A percentile compares a stretch with the other conserved stretches of the same genome.
phyloP scores from a whole-genome alignment of 768 basidiomycete species.

The Trametes sanguinea region DNA sequence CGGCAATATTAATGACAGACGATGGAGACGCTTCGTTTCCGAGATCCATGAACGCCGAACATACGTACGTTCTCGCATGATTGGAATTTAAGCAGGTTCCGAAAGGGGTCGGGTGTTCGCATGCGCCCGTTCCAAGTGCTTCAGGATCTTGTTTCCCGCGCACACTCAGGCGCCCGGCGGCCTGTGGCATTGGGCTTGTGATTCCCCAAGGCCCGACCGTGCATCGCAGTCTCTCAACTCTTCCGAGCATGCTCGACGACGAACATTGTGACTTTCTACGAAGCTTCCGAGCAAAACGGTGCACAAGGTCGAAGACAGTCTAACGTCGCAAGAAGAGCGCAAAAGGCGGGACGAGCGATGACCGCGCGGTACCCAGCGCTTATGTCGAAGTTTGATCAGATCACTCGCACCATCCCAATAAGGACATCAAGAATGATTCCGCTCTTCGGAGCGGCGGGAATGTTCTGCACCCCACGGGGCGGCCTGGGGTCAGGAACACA shows the following conservation, averaged over 20 bases:
- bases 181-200: constrained; percentile 2
- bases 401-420: not conserved
- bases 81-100: constrained; percentile 8
- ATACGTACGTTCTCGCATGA: not conserved
- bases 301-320: too few relatives aligned
- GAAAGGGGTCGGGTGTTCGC: not conserved
- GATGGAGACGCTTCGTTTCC: constrained; percentile 1
- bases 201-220: not conserved
- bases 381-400: not conserved
- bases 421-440: constrained; percentile 19
- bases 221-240: not conserved
- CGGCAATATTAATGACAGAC: not conserved
- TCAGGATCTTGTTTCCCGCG: not conserved
- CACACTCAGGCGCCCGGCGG: not conserved
- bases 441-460: not conserved
- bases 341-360: not conserved
- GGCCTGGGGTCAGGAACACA: constrained; percentile 8
- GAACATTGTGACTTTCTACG: not conserved
- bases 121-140: not conserved
- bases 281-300: too few relatives aligned
- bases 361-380: not conserved
- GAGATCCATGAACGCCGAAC: not conserved
- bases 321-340: not conserved
- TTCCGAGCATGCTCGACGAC: not conserved
- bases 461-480: constrained; percentile 14